Base-by-base conservation (phyloP, 2,329 filamentous ascomycete genomes). In the Lecanicillium sp. region DNA sequence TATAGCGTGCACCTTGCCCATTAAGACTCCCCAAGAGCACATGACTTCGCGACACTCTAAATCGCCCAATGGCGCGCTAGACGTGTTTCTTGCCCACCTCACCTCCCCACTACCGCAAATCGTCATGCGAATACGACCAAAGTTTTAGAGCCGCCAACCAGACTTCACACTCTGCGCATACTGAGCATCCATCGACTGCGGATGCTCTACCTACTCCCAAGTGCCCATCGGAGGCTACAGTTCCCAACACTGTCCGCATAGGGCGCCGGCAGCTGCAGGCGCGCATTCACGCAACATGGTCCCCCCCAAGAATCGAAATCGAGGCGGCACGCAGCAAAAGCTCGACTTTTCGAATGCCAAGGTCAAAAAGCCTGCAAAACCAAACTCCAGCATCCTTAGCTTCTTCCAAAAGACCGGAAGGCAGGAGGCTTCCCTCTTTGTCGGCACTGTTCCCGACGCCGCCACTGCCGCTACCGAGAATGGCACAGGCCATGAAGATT, bases 381-480 rank as follows among this genome's bases (percentile, higher is more conserved):
- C 69, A 1, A 87, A 87, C 56, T 71, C 73, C 6, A 88, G 82
- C 53, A 88, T 89, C 26, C 66, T 88, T 12, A 87, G 67, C 53
- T 90, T 88, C 63, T 90, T 90, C 61, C 82, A 86, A 58, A 89
- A 87, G 59, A 72, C 78, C 0, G 75, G 79, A 32, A 75, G 77
- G 44, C 68, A 75, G 49, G 74, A 84, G 52, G 69, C 81, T 48
- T 70, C 72, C 17, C 72, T 86, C 9, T 85, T 87, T 54, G 63
- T 73, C 0, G 66, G 62, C n/a, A 54, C 59, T 14, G 36, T 54
- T 3, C 44, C 56, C 2, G 57, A 55, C 8, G n/a, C 48, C 11
- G 48, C 51, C n/a, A 14, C 44, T 14, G 29, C 44, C 11, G 55
- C 49, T 11, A 44, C 51, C 17, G 51, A 60, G 1, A 59, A 60